Evolutionary conservation across 441 rosid species (phyloP).

Genomic region (Erysimum pusillum): DNA sequence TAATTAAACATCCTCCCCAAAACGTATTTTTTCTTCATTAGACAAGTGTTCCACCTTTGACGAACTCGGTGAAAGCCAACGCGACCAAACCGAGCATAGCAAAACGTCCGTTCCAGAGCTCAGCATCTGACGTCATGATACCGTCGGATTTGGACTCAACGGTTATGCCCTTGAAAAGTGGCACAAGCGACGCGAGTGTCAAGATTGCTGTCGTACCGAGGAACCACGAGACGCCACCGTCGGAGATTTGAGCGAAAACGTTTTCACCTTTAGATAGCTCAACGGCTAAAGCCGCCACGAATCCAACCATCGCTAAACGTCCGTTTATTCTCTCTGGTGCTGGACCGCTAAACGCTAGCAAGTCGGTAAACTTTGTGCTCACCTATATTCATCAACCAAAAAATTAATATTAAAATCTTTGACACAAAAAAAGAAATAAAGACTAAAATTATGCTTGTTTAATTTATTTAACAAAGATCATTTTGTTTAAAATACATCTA

Average conservation of each 20-base stretch:
- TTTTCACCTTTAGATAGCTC: conserved; percentile 74
- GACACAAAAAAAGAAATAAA: too few relatives aligned
- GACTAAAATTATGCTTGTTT: neutral
- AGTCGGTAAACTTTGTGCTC: conserved; percentile 66
- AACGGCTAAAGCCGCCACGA: conserved; percentile 76
- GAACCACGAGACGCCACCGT: conserved; percentile 79
- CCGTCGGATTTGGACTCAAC: conserved; percentile 65
- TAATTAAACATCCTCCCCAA: conserved; percentile 15
- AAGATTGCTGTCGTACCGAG: conserved; percentile 63
- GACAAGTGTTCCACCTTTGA: conserved; percentile 72
- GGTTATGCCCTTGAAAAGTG: conserved; percentile 65
- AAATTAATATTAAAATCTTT: neutral
- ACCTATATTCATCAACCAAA: conserved; percentile 38
- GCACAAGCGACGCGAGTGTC: conserved; percentile 73
- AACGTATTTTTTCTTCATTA: conserved; percentile 7
- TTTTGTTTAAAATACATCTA: too few relatives aligned
- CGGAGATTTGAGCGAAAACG: conserved; percentile 64
- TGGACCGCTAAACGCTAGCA: conserved; percentile 85
- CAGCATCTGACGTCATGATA: conserved; percentile 81
- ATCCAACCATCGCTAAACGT: conserved; percentile 85
- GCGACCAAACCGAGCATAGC: conserved; percentile 90
- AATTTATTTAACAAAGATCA: neutral
- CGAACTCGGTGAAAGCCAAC: conserved; percentile 75
- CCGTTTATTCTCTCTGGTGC: conserved; percentile 95
- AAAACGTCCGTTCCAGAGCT: conserved; percentile 84